Conservation (phyloP, 1,139 yeast species). For the Yamadazyma kanchanaburiensis region DNA sequence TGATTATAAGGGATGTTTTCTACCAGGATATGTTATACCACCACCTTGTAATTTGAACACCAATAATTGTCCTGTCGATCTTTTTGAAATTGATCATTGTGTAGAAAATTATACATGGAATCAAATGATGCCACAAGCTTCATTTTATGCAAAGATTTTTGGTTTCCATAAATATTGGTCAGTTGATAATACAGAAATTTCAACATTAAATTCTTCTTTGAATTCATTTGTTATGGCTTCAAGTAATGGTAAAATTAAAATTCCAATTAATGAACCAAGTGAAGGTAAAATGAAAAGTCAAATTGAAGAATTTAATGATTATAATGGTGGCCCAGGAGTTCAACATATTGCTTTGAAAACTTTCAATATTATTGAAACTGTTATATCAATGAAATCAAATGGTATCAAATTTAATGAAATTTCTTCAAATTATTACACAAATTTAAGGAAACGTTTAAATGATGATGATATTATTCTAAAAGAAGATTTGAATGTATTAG, state of each 20-base stretch:
- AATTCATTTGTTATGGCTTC: conserved; percentile 77
- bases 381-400: conserved; percentile 47
- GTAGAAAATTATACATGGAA: conserved; percentile 78
- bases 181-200: conserved; percentile 72
- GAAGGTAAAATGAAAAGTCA: conserved; percentile 63
- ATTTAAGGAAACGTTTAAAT: conserved; percentile 41
- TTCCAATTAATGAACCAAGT: conserved; percentile 87
- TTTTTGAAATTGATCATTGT: conserved; percentile 64
- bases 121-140: conserved; percentile 56
- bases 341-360: conserved; percentile 78
- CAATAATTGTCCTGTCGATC: conserved; percentile 8
- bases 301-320: conserved; percentile 77
- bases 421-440: conserved; percentile 52
- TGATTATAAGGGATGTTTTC: conserved; percentile 44
- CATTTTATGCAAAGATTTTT: conserved; percentile 55
- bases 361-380: conserved; percentile 54
- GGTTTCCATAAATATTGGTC: conserved; percentile 84
- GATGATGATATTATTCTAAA: conserved; percentile 31
- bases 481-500: conserved; percentile 45
- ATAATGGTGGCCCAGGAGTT: conserved; percentile 74
- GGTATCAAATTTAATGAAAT: conserved; percentile 72
- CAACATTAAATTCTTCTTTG: conserved; percentile 65
- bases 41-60: not conserved
- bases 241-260: conserved; percentile 59
- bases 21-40: conserved; percentile 49